Evolutionary conservation across 129 eudicot species (phyloP), one percentile per base, ranked within the genome.

Genomic region (Saposhnikovia divaricata): DNA sequence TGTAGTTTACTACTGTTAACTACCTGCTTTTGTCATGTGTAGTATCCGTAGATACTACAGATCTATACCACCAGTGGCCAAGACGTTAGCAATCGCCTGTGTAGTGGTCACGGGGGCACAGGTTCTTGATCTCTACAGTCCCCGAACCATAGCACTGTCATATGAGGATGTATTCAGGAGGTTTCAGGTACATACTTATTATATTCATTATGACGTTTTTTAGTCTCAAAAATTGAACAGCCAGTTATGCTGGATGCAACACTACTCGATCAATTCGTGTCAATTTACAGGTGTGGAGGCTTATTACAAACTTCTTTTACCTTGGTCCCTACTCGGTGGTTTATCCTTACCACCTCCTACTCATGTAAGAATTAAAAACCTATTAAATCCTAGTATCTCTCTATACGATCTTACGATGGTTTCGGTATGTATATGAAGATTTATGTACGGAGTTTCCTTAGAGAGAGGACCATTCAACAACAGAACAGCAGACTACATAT

Each of bases 391-490:
- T 53, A 53, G 25, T 10, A 8, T n/a, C 14, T 2, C 7, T n/a
- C 1, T 9, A 16, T 34, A 8, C 14, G 0, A 61, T 63, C 37
- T 25, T 25, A 27, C 12, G 4, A 63, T 63, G 14, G 14, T 25
- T 63, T 63, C 9, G 68, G 31, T 10, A 21, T 21, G 1, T 59
- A 59, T n/a, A 3, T 66, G 10, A 46, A 90, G 95, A 88, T 77
- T 86, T 77, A 61, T 78, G 37, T 81, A 90, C 55, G 95, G 95
- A 63, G 90, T 86, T 81, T 83, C 85, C 70, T 83, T 90, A 75
- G 95, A 88, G 80, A 85, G 95, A 81, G 92, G 90, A 44, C 90
- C 95, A 74, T 90, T 86, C 23, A 87, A 86, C 85, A 90, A 88
- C 82, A 86, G 95, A 27, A 55, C 63, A 55, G 63, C 63, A 21